Percentiles rank a stretch among this genome's conserved stretches.
phyloP scores from a whole-genome alignment of 805 yeast genomes.

The Pichia cabralensis region DNA sequence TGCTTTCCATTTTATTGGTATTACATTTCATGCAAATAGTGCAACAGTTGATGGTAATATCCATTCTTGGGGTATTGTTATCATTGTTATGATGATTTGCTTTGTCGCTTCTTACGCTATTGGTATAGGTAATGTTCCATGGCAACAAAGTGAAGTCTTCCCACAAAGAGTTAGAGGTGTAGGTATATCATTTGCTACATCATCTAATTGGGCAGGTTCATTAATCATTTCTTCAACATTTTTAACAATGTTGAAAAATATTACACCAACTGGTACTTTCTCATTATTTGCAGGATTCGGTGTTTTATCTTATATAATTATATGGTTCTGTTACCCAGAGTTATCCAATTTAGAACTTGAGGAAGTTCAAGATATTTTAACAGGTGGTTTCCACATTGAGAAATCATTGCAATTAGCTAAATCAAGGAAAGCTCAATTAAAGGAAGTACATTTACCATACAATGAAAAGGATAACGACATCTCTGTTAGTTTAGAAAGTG shows the following conservation, averaged over 20 bases:
- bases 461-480: no score
- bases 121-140: slow-evolving; percentile 95
- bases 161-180: slow-evolving; percentile 90
- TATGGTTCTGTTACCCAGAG: slow-evolving; percentile 85
- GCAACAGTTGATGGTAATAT: slow-evolving; percentile 37
- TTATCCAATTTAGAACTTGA: slow-evolving; percentile 83
- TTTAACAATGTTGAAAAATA: slow-evolving; percentile 85
- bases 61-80: slow-evolving; percentile 79
- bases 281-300: slow-evolving; percentile 81
- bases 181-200: slow-evolving; percentile 86
- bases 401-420: slow-evolving; percentile 47
- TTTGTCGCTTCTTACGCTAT: slow-evolving; percentile 87
- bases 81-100: slow-evolving; percentile 75
- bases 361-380: slow-evolving; percentile 74
- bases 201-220: slow-evolving; percentile 94
- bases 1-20: slow-evolving; percentile 80
- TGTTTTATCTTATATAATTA: slow-evolving; percentile 58
- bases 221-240: slow-evolving; percentile 84
- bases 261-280: slow-evolving; percentile 94
- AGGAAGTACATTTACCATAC: no score
- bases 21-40: slow-evolving; percentile 43
- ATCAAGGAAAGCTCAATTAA: slow-evolving; percentile 31
- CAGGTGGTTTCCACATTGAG: slow-evolving; percentile 80
- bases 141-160: slow-evolving; percentile 96
- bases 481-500: slow-evolving; percentile 5